Base-by-base conservation (phyloP, 306 rosid species). In the Sindora glabra region DNA sequence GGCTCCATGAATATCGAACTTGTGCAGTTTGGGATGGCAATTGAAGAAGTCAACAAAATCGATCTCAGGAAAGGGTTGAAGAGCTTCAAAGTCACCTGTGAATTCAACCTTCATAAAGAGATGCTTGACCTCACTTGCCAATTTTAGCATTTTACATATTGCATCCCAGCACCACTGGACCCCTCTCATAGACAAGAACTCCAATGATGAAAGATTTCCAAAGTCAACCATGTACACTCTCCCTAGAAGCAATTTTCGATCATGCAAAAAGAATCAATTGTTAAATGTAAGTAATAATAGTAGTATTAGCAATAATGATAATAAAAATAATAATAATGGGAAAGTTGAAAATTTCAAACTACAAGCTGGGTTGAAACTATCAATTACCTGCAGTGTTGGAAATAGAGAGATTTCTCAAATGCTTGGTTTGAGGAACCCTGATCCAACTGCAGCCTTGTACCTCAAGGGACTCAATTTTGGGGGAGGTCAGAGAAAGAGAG, bases 381-480 rank as follows among this genome's bases (percentile, higher is more conserved):
- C 17, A 41, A 24, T 62, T 81, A 92, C 99, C 99, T 57, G 84
- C 78, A 70, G 64, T 78, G 46, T 89, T 94, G 45, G 97, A 79
- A 66, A 94, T 77, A 7, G 90, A 78, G 65, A 94, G 97, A 54
- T 47, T 66, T 67, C 44, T 80, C 87, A 94, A 73, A 77, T 56
- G 60, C 55, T 74, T 66, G 29, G 97, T 70, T 65, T 79, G 75
- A 15, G 72, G 67, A 62, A 84, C 99, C 63, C 84, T 78, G 62
- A 94, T 89, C 97, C 89, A 86, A 52, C 95, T 86, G 79, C 95
- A 94, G 16, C 99, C 99, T 80, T 89, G 99, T 60, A 94, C 85
- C 79, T 94, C 95, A 62, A 94, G 97, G 48, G 84, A 74, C 67
- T 82, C 78, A 24, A 94, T 74, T 56, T 69, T 84, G 0, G 97